These are phyloP conservation scores for Alnus rubra DNA, from an alignment of 306 rosid genomes.

Conservation along the genomic window DNA sequence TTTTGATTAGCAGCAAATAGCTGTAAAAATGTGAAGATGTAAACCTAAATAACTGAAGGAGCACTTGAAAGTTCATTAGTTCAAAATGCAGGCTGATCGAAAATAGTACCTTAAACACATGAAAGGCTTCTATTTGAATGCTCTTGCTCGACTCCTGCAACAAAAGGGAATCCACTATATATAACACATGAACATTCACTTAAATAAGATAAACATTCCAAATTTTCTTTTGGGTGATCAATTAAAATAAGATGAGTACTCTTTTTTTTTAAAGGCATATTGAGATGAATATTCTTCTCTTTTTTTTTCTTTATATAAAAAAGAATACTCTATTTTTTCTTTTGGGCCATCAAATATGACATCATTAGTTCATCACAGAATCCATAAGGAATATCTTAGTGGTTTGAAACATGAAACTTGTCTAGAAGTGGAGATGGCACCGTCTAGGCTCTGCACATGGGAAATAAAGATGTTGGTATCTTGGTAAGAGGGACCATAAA, in stretches of 20 bases:
- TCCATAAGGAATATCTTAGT: not conserved
- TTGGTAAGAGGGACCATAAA: not conserved
- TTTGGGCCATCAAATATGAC: not conserved
- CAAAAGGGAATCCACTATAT: constrained; percentile 21
- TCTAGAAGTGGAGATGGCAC: not conserved
- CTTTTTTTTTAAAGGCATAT: too few relatives aligned
- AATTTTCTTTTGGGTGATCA: not conserved
- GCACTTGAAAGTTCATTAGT: constrained; percentile 3
- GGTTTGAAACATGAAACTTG: not conserved
- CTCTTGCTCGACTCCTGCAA: constrained; percentile 95
- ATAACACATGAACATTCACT: constrained; percentile 8
- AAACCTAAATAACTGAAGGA: constrained; percentile 21
- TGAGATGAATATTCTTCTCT: too few relatives aligned
- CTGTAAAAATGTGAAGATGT: constrained; percentile 50
- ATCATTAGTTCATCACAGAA: not conserved
- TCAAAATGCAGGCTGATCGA: constrained; percentile 11
- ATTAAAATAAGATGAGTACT: not conserved
- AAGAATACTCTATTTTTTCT: too few relatives aligned
- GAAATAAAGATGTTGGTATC: not conserved
- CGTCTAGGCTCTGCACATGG: not conserved
- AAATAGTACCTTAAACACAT: constrained; percentile 83
- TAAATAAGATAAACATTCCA: constrained; percentile 8
- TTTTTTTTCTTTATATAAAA: too few relatives aligned
- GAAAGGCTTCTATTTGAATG: constrained; percentile 97
- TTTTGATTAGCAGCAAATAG: constrained; percentile 91